Conservation (phyloP, 2,329 filamentous ascomycete species). For the Corniculantispora saksenae region DNA sequence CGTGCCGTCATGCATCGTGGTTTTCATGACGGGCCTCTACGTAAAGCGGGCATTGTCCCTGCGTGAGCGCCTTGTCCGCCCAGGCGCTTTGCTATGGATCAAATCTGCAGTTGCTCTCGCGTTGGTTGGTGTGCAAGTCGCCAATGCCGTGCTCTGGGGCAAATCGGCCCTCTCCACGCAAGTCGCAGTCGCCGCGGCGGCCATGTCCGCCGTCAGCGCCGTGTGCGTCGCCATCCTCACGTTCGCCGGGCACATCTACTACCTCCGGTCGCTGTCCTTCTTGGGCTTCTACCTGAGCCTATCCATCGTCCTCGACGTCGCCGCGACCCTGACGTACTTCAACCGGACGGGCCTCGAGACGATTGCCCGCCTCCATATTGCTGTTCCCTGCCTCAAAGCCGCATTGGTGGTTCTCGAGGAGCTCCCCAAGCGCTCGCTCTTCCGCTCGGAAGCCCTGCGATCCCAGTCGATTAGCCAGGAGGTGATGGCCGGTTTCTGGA, state of each 20-base stretch:
- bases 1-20: conserved; percentile 9
- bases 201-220: conserved; percentile 30
- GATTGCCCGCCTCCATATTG: conserved; percentile 30
- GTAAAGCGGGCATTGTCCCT: too few species aligned
- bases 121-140: conserved; percentile 22
- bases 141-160: conserved; percentile 31
- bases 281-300: conserved; percentile 34
- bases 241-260: conserved; percentile 35
- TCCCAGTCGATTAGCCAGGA: conserved; percentile 23
- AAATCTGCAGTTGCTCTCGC: conserved; percentile 20
- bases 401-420: conserved; percentile 35
- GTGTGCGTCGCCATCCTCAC: conserved; percentile 31
- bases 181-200: conserved; percentile 30
- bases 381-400: conserved; percentile 29
- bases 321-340: conserved; percentile 34
- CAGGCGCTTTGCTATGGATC: conserved; percentile 23
- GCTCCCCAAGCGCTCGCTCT: conserved; percentile 27
- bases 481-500: conserved; percentile 25
- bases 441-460: conserved; percentile 4
- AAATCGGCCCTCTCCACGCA: conserved; percentile 17
- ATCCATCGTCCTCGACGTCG: conserved; percentile 35
- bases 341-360: conserved; percentile 27
- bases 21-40: conserved; percentile 8
- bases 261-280: conserved; percentile 34
- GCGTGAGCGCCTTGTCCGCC: neutral